Evolutionary conservation across 176 grass and related monocot species (phyloP).

Genomic region (Avena sativa): DNA sequence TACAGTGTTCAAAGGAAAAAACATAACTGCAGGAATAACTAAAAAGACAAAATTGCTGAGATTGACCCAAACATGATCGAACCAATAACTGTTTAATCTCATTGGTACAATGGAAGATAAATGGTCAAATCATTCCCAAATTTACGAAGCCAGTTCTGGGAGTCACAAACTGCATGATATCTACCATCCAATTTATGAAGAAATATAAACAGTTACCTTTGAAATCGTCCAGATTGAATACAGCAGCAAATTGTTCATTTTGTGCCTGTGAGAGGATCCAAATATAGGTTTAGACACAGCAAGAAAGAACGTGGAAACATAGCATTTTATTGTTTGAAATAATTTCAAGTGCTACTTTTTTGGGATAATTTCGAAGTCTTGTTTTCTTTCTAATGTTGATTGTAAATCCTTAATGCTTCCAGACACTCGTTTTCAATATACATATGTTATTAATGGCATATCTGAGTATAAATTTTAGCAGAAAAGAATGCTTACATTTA

Average conservation of each 20-base stretch:
- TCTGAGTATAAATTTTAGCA: constrained; percentile 27
- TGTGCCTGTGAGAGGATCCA: constrained; percentile 69
- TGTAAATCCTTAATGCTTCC: constrained; percentile 17
- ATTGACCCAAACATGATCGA: background rate
- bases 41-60: constrained; percentile 44
- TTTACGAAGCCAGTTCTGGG: background rate
- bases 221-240: constrained; percentile 95
- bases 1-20: constrained; percentile 15
- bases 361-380: background rate
- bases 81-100: constrained; percentile 10
- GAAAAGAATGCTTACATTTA: constrained; percentile 10
- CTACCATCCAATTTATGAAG: background rate
- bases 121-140: background rate
- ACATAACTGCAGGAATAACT: constrained; percentile 3
- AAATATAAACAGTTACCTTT: constrained; percentile 64
- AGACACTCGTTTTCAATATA: constrained; percentile 1
- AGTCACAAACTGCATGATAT: background rate
- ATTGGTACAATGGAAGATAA: constrained; percentile 3
- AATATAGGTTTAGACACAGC: constrained; percentile 20
- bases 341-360: background rate
- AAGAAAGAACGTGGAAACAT: constrained; percentile 31
- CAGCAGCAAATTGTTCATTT: constrained; percentile 82
- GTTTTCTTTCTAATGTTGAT: constrained; percentile 26
- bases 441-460: constrained; percentile 2
- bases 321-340: constrained; percentile 12